Conservation (phyloP, 768 basidiomycete species). For the Clathrus columnatus region DNA sequence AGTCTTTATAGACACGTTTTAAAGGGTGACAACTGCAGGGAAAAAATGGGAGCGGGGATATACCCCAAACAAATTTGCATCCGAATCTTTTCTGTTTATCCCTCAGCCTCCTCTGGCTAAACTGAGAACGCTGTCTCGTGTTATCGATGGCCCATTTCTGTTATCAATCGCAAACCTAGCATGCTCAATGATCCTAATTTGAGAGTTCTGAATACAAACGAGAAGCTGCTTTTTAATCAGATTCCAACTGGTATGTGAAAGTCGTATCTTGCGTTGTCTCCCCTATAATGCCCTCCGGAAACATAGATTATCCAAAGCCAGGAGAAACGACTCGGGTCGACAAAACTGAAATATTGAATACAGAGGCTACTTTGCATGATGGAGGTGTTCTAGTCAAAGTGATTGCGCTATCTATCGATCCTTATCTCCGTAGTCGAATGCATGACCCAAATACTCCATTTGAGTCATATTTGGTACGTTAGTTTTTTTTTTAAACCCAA, state of each 20-base stretch:
- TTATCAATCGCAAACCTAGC: no score
- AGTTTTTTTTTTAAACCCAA: not conserved
- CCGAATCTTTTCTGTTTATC: no score
- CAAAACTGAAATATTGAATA: conserved; percentile 37
- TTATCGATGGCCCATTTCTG: no score
- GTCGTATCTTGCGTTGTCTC: not conserved
- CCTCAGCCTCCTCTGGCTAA: no score
- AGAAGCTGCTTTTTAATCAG: not conserved
- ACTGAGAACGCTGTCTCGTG: no score
- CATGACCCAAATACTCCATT: conserved; percentile 14
- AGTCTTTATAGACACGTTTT: conserved; percentile 29
- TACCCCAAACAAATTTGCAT: no score
- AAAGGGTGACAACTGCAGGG: conserved; percentile 29
- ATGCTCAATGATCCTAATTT: no score
- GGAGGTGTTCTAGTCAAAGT: conserved; percentile 44
- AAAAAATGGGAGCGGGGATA: no score
- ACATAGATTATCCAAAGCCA: conserved; percentile 11
- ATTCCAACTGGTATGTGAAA: not conserved
- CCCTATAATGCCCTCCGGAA: not conserved
- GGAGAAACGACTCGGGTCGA: conserved; percentile 43
- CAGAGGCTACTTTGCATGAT: conserved; percentile 32
- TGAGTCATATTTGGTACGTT: not conserved
- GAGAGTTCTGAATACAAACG: not conserved
- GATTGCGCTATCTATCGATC: conserved; percentile 39
- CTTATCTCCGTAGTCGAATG: conserved; percentile 36